phyloP scores from a whole-genome alignment of 73 alveolate genomes.

The Tetrahymena malaccensis region DNA sequence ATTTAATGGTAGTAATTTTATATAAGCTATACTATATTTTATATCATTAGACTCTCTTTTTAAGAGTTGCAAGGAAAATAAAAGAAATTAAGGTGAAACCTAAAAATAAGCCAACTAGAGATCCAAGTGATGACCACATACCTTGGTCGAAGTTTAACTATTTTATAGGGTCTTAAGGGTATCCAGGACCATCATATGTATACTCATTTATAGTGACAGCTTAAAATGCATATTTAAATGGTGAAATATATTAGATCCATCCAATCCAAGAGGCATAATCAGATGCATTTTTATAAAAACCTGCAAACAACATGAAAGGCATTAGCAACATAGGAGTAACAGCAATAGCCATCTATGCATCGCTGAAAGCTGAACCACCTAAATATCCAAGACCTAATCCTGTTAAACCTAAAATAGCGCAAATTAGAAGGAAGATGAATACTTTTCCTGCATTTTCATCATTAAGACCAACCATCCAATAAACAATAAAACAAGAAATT shows the following conservation, averaged over 20 bases:
- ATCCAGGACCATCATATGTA: background rate
- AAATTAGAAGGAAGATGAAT: background rate
- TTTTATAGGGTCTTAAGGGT: background rate
- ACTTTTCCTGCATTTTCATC: conserved; percentile 1
- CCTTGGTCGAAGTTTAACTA: background rate
- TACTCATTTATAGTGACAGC: conserved; percentile 52
- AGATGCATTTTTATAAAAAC: conserved; percentile 47
- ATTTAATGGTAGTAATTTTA: background rate
- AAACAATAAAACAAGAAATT: background rate
- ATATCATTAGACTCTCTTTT: background rate
- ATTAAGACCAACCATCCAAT: conserved; percentile 32
- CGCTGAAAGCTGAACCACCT: conserved; percentile 39
- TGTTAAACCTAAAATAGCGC: conserved; percentile 10
- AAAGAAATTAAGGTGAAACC: background rate
- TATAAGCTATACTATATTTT: background rate
- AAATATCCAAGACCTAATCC: conserved; percentile 42
- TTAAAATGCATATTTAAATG: conserved; percentile 53
- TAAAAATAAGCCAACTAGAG: background rate
- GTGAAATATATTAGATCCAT: conserved; percentile 67
- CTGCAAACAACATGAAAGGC: conserved; percentile 65
- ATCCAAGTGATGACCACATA: background rate
- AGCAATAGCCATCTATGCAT: conserved; percentile 42
- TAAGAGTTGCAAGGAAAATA: background rate
- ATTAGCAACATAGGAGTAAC: conserved; percentile 42
- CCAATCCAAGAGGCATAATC: conserved; percentile 44